These are phyloP conservation scores for Acarospora socialis DNA, from an alignment of 2,329 filamentous ascomycete species.

Conservation along the genomic window DNA sequence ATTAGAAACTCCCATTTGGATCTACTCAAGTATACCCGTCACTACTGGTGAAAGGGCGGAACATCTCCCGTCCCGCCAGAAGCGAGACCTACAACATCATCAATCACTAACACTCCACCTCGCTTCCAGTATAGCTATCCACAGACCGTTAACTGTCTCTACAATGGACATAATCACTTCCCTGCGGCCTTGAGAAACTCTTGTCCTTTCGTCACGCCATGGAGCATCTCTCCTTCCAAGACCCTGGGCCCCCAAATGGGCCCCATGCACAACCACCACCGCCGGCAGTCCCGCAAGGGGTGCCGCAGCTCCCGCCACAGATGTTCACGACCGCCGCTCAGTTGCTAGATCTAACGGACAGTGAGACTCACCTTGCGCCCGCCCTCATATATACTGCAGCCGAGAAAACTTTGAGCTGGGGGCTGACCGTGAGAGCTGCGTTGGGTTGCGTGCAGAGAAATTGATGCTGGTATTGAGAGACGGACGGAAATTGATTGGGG, in stretches of 20 bases:
- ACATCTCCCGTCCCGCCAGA: no score
- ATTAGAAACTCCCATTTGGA: no score
- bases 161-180: no score
- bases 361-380: conserved; percentile 44
- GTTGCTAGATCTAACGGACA: conserved; percentile 90
- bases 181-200: no score
- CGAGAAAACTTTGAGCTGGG: background rate
- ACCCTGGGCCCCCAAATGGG: conserved; percentile 12
- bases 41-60: no score
- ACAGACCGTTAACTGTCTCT: no score
- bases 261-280: conserved; percentile 10
- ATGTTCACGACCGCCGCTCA: conserved; percentile 98
- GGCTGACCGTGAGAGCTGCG: conserved; percentile 15
- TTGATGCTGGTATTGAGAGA: conserved; percentile 83
- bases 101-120: no score
- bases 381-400: background rate
- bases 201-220: no score
- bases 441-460: conserved; percentile 54
- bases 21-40: no score
- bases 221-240: conserved; percentile 19
- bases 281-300: conserved; percentile 23
- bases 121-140: no score
- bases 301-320: conserved; percentile 59
- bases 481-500: conserved; percentile 83
- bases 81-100: no score